Conservation (phyloP, 2,329 filamentous ascomycete species). For the Emericellopsis atlantica region DNA sequence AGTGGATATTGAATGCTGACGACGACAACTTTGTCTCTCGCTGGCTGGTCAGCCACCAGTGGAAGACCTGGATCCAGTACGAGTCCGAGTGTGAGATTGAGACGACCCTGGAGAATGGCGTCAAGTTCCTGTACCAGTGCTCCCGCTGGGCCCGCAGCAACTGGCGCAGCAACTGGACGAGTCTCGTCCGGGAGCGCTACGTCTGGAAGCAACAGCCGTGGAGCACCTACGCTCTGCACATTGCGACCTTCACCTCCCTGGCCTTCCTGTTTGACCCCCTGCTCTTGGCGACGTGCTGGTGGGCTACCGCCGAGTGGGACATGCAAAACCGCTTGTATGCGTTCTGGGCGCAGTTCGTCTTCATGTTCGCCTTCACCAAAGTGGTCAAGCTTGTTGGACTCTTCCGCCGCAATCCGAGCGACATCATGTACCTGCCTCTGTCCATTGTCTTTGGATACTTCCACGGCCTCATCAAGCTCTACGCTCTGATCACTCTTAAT, state of each 20-base stretch:
- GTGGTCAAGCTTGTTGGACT: conserved; percentile 82
- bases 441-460: conserved; percentile 87
- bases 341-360: conserved; percentile 51
- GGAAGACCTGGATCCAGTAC: conserved; percentile 95
- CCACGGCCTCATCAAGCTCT: conserved; percentile 85
- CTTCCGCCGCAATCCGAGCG: conserved; percentile 71
- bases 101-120: conserved; percentile 82
- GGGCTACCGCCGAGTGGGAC: conserved; percentile 52
- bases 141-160: conserved; percentile 93
- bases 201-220: conserved; percentile 86
- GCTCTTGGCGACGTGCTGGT: conserved; percentile 56
- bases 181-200: conserved; percentile 68
- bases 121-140: conserved; percentile 86
- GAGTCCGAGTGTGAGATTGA: conserved; percentile 82
- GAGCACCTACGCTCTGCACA: conserved; percentile 86
- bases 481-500: conserved; percentile 69
- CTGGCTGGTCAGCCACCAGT: conserved; percentile 84
- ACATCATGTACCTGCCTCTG: conserved; percentile 68
- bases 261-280: conserved; percentile 68
- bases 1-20: conserved; percentile 86
- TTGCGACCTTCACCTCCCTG: conserved; percentile 85
- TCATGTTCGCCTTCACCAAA: conserved; percentile 76
- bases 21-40: conserved; percentile 98
- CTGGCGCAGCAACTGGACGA: conserved; percentile 94
- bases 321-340: conserved; percentile 35